These are phyloP conservation scores for Viola odorata DNA, from an alignment of 345 rosid species.

Conservation along the genomic window DNA sequence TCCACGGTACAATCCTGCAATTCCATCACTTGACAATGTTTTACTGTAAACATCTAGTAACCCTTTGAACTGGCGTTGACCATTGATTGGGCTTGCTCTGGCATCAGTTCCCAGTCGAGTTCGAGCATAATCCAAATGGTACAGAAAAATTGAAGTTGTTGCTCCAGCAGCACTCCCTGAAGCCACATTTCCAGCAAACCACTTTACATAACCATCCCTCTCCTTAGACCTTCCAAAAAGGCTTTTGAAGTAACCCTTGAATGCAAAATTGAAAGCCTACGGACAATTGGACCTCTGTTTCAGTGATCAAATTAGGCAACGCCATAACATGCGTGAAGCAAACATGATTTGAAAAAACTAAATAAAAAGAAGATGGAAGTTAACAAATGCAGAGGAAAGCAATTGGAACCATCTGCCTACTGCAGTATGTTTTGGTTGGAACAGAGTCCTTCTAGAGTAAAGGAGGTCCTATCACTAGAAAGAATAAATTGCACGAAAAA, in stretches of 20 bases:
- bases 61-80: slow-evolving; percentile 73
- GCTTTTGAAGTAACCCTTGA: slow-evolving; percentile 87
- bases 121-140: slow-evolving; percentile 87
- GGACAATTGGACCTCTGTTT: slow-evolving; percentile 55
- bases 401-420: neutral
- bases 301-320: slow-evolving; percentile 36
- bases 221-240: slow-evolving; percentile 71
- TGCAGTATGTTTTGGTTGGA: neutral
- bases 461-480: no score
- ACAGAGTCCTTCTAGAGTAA: neutral
- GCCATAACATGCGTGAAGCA: neutral
- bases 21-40: slow-evolving; percentile 69
- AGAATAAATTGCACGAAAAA: no score
- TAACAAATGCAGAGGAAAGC: neutral
- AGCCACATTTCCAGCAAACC: slow-evolving; percentile 86
- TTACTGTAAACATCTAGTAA: slow-evolving; percentile 71
- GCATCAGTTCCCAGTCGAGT: slow-evolving; percentile 87
- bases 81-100: slow-evolving; percentile 43
- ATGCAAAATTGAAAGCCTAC: slow-evolving; percentile 97
- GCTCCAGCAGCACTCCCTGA: slow-evolving; percentile 99
- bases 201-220: slow-evolving; percentile 72
- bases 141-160: slow-evolving; percentile 67
- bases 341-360: neutral
- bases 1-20: slow-evolving; percentile 75
- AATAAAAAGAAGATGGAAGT: neutral